These are phyloP conservation scores for Daldinia childiae DNA, from an alignment of 495 filamentous ascomycete genomes.

Conservation along the genomic window DNA sequence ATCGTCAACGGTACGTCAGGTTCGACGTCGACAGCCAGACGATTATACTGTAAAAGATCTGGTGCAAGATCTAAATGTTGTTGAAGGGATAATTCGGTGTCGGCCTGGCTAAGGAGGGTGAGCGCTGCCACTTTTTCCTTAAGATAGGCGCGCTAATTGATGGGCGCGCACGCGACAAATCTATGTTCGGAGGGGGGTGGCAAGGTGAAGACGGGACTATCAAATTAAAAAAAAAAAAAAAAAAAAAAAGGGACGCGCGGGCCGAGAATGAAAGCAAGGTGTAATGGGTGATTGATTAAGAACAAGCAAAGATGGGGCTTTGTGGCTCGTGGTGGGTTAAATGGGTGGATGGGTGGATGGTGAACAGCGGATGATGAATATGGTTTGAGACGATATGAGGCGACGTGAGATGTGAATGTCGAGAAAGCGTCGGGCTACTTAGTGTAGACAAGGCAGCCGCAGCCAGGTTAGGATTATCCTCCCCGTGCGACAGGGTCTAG, in stretches of 20 bases:
- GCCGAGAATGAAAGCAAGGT: constrained; percentile 26
- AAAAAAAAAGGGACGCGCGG: constrained; percentile 37
- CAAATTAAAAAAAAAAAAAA: constrained; percentile 29
- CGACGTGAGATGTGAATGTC: constrained; percentile 31
- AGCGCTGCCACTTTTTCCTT: constrained; percentile 58
- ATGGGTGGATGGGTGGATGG: constrained; percentile 16
- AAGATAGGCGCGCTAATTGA: constrained; percentile 44
- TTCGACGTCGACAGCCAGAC: constrained; percentile 50
- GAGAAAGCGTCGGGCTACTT: constrained; percentile 31
- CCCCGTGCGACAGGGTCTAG: constrained; percentile 36
- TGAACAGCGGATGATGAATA: neutral
- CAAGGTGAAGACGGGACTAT: constrained; percentile 15
- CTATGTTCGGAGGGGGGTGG: constrained; percentile 37
- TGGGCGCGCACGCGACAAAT: constrained; percentile 47
- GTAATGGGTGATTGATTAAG: constrained; percentile 25
- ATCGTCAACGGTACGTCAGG: constrained; percentile 59
- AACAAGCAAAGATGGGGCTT: constrained; percentile 37
- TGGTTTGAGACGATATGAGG: constrained; percentile 28
- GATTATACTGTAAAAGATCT: constrained; percentile 50
- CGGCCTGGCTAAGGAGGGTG: constrained; percentile 54
- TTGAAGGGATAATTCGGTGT: constrained; percentile 56
- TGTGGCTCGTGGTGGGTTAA: constrained; percentile 36
- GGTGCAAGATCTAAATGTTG: constrained; percentile 56
- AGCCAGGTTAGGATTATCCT: constrained; percentile 36
- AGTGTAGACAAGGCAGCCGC: constrained; percentile 36